Conservation (phyloP, 345 rosid species). For the Acer yangbiense region DNA sequence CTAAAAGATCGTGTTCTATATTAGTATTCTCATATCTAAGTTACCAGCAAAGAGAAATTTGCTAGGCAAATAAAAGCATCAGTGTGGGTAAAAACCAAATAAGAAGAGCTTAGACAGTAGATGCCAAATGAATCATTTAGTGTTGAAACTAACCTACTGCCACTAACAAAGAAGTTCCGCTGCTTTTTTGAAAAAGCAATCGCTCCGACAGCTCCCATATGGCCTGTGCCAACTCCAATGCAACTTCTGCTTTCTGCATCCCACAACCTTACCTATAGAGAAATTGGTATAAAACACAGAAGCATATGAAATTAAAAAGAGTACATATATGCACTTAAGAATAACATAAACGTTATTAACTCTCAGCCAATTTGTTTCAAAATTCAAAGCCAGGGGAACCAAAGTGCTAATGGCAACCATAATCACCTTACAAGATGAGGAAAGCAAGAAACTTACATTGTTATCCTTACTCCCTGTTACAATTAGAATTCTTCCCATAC, state of each 20-base stretch:
- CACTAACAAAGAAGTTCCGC: constrained; percentile 77
- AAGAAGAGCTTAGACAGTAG: neutral
- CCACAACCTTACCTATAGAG: constrained; percentile 85
- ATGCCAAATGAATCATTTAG: neutral
- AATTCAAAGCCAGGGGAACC: neutral
- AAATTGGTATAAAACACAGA: constrained; percentile 14
- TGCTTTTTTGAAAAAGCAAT: constrained; percentile 81
- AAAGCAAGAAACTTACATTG: constrained; percentile 55
- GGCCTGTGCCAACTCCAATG: constrained; percentile 87
- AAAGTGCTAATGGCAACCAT: constrained; percentile 12
- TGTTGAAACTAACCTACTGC: constrained; percentile 70
- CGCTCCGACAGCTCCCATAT: constrained; percentile 89
- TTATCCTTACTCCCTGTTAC: constrained; percentile 94
- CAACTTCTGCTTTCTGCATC: constrained; percentile 65
- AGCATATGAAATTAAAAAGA: neutral
- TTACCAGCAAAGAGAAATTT: neutral
- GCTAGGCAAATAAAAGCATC: neutral
- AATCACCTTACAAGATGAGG: constrained; percentile 7
- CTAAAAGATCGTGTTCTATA: neutral
- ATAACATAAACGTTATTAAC: neutral
- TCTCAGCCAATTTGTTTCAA: neutral
- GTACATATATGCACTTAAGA: neutral
- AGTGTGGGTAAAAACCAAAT: too few species aligned
- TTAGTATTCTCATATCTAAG: neutral
- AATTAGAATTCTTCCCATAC: constrained; percentile 59